Evolutionary conservation across 2,329 filamentous ascomycete species (phyloP).

Genomic region (Calonectria henricotiae): DNA sequence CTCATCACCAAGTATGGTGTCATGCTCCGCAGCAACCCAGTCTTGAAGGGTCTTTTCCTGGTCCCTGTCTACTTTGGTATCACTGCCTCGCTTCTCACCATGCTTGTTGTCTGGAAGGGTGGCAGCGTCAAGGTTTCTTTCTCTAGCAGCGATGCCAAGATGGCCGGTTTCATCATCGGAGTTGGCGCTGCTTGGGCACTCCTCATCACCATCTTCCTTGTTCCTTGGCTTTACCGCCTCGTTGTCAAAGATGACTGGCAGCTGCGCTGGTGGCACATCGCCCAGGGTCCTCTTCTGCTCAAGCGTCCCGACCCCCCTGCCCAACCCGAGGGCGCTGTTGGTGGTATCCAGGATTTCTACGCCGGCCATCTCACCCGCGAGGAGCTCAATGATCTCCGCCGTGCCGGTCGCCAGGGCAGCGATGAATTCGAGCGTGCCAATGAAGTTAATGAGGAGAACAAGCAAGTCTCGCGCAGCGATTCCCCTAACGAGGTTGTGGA

Average conservation of each 20-base stretch:
- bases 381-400: slow-evolving; percentile 63
- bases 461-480: slow-evolving; percentile 41
- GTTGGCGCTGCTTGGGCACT: slow-evolving; percentile 67
- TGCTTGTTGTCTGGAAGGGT: slow-evolving; percentile 76
- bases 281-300: slow-evolving; percentile 70
- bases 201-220: slow-evolving; percentile 68
- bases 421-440: slow-evolving; percentile 50
- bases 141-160: slow-evolving; percentile 58
- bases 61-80: slow-evolving; percentile 73
- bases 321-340: slow-evolving; percentile 80
- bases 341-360: slow-evolving; percentile 70
- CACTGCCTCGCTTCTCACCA: slow-evolving; percentile 69
- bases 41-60: slow-evolving; percentile 67
- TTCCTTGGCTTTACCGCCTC: slow-evolving; percentile 73
- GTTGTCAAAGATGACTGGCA: slow-evolving; percentile 75
- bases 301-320: slow-evolving; percentile 60
- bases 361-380: slow-evolving; percentile 70
- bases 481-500: slow-evolving; percentile 22
- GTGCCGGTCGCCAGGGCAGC: slow-evolving; percentile 50
- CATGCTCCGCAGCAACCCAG: slow-evolving; percentile 70
- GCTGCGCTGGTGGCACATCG: slow-evolving; percentile 71
- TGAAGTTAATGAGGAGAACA: slow-evolving; percentile 39
- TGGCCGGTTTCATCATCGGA: slow-evolving; percentile 70
- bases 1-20: slow-evolving; percentile 72
- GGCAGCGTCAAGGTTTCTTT: slow-evolving; percentile 62